A percentile compares a stretch with the other conserved stretches of the same genome.
These are phyloP conservation scores for Cucurbita ficifolia DNA, from an alignment of 306 rosid species.

Conservation along the genomic window DNA sequence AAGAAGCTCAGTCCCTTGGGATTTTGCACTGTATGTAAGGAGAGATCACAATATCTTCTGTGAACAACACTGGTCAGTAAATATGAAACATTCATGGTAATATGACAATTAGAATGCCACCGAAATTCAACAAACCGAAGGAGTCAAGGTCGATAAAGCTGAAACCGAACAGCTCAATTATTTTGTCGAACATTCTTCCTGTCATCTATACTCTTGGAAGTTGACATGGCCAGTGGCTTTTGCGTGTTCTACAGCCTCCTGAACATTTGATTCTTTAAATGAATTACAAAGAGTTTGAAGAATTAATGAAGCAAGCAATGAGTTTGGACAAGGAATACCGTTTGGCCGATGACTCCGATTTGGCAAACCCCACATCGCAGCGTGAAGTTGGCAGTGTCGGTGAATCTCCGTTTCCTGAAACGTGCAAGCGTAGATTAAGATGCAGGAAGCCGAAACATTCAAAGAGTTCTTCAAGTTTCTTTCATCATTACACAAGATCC, in stretches of 20 bases:
- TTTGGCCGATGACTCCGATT: constrained; percentile 76
- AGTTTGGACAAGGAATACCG: constrained; percentile 32
- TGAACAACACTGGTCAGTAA: background rate
- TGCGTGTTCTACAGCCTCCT: constrained; percentile 94
- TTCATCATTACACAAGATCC: background rate
- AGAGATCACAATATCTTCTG: background rate
- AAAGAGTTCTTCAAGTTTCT: background rate
- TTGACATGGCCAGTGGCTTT: constrained; percentile 83
- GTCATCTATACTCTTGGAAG: constrained; percentile 82
- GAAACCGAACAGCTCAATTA: background rate
- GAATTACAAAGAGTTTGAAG: constrained; percentile 2
- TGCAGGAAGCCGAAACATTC: background rate
- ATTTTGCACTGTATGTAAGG: background rate
- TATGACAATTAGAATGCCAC: background rate
- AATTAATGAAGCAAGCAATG: background rate
- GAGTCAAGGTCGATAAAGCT: background rate
- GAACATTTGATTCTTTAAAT: constrained; percentile 12
- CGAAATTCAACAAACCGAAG: background rate
- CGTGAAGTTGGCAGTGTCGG: constrained; percentile 87
- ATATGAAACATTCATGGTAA: background rate
- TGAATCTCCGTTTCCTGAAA: constrained; percentile 68
- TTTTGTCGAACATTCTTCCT: background rate
- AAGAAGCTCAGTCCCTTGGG: background rate
- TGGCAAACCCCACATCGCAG: constrained; percentile 98
- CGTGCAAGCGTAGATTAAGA: background rate